Percentiles rank a stretch among this genome's conserved stretches.
phyloP scores from a whole-genome alignment of 768 basidiomycete genomes.

The Baorangia bicolor region DNA sequence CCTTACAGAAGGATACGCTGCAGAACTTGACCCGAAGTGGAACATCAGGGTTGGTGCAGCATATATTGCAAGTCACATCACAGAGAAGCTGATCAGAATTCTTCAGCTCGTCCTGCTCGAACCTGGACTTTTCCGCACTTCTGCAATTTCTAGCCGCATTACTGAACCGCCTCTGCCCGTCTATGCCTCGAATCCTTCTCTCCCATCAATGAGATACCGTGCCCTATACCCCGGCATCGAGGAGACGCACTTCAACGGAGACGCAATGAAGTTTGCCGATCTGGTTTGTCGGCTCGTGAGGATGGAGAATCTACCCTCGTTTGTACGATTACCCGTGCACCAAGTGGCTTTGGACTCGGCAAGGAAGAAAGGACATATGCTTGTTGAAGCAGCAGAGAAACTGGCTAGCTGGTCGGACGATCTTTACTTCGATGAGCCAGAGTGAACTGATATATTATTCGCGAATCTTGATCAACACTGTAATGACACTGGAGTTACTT shows the following conservation, averaged over 20 bases:
- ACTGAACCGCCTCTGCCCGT: conserved; percentile 14
- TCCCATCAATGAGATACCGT: conserved; percentile 25
- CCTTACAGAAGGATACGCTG: conserved; percentile 29
- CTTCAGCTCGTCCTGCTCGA: conserved; percentile 22
- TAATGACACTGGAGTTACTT: background rate
- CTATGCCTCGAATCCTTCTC: conserved; percentile 27
- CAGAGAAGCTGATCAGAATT: background rate
- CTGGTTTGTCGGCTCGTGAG: conserved; percentile 15
- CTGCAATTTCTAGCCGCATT: conserved; percentile 7
- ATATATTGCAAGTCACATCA: background rate
- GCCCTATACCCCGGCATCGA: conserved; percentile 17
- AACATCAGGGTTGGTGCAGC: conserved; percentile 33
- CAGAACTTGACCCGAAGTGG: conserved; percentile 37
- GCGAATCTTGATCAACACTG: background rate
- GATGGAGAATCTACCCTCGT: conserved; percentile 16
- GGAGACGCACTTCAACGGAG: conserved; percentile 22
- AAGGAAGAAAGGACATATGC: conserved; percentile 19
- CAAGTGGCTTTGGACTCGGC: conserved; percentile 21
- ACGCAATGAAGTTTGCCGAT: conserved; percentile 24
- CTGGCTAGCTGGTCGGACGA: conserved; percentile 24
- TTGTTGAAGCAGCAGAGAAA: conserved; percentile 23
- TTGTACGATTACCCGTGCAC: conserved; percentile 25
- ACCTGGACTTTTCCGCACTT: conserved; percentile 27
- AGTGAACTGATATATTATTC: background rate
- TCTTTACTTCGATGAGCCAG: conserved; percentile 17